Conservation (phyloP, 2,329 filamentous ascomycete species). For the Hypoxylon rubiginosum region DNA sequence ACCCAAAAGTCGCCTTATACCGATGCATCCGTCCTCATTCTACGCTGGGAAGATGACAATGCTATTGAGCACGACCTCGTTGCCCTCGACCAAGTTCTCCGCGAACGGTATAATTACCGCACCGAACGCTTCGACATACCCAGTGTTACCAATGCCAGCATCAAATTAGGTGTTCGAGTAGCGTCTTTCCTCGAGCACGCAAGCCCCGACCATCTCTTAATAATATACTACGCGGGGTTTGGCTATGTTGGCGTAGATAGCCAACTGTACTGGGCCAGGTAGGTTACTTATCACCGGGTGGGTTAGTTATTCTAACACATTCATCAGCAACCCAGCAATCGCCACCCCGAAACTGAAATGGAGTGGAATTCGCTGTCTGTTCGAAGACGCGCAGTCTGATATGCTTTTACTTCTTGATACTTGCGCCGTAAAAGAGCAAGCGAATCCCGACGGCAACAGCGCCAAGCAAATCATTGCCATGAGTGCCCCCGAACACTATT, state of each 20-base stretch:
- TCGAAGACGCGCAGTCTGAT: conserved; percentile 74
- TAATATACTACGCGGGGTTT: conserved; percentile 75
- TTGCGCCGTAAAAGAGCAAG: conserved; percentile 67
- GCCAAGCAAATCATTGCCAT: conserved; percentile 74
- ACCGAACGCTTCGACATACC: conserved; percentile 74
- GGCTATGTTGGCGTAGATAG: conserved; percentile 70
- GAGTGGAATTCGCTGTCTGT: conserved; percentile 72
- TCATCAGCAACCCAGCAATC: conserved; percentile 66
- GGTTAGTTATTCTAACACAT: conserved; percentile 55
- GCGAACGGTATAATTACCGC: conserved; percentile 71
- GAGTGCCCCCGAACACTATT: conserved; percentile 65
- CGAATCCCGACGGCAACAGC: conserved; percentile 65
- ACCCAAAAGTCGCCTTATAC: conserved; percentile 70
- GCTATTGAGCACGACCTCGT: conserved; percentile 66
- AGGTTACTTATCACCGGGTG: conserved; percentile 54
- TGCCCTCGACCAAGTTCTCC: conserved; percentile 69
- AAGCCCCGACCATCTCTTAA: conserved; percentile 70
- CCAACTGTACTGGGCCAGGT: conserved; percentile 77
- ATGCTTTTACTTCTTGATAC: conserved; percentile 73
- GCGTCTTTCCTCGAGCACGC: conserved; percentile 71
- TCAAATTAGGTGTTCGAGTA: conserved; percentile 73
- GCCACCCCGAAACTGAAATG: conserved; percentile 74
- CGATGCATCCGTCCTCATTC: conserved; percentile 70
- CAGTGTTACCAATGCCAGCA: conserved; percentile 68
- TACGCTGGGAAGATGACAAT: conserved; percentile 73